Base-by-base conservation (phyloP, 129 eudicot genomes). In the Flaveria ramosissima region DNA sequence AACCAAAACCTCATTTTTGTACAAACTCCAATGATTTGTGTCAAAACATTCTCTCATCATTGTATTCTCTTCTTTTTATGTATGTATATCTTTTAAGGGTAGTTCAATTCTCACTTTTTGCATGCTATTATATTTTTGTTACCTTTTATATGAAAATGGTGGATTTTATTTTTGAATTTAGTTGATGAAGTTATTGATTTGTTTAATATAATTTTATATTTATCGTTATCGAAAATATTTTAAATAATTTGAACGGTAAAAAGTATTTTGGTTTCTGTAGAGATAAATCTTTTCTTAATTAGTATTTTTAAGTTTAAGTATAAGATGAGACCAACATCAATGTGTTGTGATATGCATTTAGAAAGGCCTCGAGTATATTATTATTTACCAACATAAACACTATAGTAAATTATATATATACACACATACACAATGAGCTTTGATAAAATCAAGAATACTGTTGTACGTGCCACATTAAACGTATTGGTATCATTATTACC, bases 1-100 rank as follows among this genome's bases (percentile, higher is more conserved):
- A 56, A 67, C 48, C 26, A 72, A 65, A 71, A 43, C 12, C 50
- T 15, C 27, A 47, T 73, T n/a, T 70, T 36, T 45, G 68, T 50
- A 56, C 79, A 73, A 72, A 65, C 59, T 48, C n/a, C 64, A 72
- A 47, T 30, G 27, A 73, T 48, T 75, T 70, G 70, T 30, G 78
- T 62, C 73, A 67, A 76, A 72, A 72, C 83, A 81, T 77, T 85
- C 88, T 43, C 72, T 50, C 79, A 70, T 75, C 84, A 80, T 80
- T 76, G 62, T 69, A 46, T 73, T 81, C 85, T 74, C 85, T 74
- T 56, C 83, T 78, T 78, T 81, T 78, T 42, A 74, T 78, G 75
- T 21, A 59, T 59, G 20, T 42, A 77, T 81, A 76, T 80, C 80
- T 68, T 24, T 23, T 70, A 74, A 50, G 56, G 68, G 19, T 61